Percentiles rank a stretch among this genome's conserved stretches.
Conservation (phyloP, 306 rosid species). For the Trifolium dubium region DNA sequence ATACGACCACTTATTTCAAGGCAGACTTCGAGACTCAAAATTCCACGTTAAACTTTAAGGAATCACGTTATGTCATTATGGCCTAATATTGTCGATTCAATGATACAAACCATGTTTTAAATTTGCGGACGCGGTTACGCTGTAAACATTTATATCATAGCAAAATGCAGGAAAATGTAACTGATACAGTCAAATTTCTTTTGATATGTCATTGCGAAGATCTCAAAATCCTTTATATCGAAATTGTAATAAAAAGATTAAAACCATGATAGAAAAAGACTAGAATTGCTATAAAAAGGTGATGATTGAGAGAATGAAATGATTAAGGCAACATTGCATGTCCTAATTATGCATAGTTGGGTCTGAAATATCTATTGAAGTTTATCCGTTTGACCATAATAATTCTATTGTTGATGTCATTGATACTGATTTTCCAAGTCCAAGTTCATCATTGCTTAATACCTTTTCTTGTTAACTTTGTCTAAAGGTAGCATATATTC, state of each 20-base stretch:
- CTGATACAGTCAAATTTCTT: too few relatives aligned
- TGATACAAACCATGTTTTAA: neutral
- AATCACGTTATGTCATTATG: neutral
- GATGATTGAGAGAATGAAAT: conserved; percentile 49
- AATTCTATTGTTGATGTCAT: conserved; percentile 40
- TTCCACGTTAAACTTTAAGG: conserved; percentile 7
- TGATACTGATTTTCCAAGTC: conserved; percentile 45
- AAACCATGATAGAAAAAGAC: conserved; percentile 29
- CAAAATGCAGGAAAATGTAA: too few relatives aligned
- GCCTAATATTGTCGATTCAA: neutral
- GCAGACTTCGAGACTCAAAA: neutral
- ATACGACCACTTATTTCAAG: neutral
- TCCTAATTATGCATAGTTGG: conserved; percentile 16
- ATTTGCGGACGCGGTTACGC: neutral
- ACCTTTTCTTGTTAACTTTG: conserved; percentile 48
- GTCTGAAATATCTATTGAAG: conserved; percentile 22
- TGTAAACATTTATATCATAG: neutral
- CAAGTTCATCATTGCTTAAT: conserved; percentile 51
- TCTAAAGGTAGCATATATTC: conserved; percentile 62
- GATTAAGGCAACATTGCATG: conserved; percentile 48
- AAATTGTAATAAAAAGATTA: neutral
- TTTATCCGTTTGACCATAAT: conserved; percentile 53
- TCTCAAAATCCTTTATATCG: neutral
- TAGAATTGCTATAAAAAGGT: conserved; percentile 39
- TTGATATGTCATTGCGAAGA: neutral